A percentile compares a stretch with the other conserved stretches of the same genome.
These are phyloP conservation scores for Rhododendron henanense DNA, from an alignment of 148 eudicot species.

Conservation along the genomic window DNA sequence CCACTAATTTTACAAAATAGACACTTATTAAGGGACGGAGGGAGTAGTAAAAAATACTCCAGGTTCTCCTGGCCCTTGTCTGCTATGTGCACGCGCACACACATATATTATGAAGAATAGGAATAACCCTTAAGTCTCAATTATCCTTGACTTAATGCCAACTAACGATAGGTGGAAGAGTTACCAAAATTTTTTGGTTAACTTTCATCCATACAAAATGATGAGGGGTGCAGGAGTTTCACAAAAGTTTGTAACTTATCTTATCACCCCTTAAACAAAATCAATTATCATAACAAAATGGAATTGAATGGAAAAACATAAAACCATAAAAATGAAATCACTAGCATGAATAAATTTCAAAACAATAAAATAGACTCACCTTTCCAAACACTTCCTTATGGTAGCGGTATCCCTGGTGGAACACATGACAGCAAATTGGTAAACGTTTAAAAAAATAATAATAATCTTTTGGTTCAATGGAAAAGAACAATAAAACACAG, in stretches of 20 bases:
- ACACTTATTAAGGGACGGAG: too few relatives aligned
- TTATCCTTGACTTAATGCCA: too few relatives aligned
- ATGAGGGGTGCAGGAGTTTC: background rate
- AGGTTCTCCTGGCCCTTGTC: too few relatives aligned
- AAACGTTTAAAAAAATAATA: background rate
- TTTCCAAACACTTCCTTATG: slow-evolving; percentile 61
- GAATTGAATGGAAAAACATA: background rate
- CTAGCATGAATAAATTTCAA: background rate
- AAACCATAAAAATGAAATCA: too few relatives aligned
- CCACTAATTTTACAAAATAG: too few relatives aligned
- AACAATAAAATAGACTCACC: slow-evolving; percentile 28
- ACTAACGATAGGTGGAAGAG: too few relatives aligned
- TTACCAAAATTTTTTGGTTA: too few relatives aligned
- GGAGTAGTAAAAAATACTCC: too few relatives aligned
- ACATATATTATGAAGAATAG: too few relatives aligned
- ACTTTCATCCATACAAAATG: too few relatives aligned
- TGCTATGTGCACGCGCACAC: too few relatives aligned
- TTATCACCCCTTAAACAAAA: background rate
- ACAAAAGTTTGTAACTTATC: background rate
- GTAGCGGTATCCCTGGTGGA: slow-evolving; percentile 69
- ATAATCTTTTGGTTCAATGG: background rate
- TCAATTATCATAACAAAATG: background rate
- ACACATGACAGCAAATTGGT: slow-evolving; percentile 1
- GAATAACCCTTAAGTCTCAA: too few relatives aligned
- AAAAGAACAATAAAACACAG: background rate